phyloP scores from a whole-genome alignment of 768 basidiomycete genomes.

The Lyophyllum semitale region DNA sequence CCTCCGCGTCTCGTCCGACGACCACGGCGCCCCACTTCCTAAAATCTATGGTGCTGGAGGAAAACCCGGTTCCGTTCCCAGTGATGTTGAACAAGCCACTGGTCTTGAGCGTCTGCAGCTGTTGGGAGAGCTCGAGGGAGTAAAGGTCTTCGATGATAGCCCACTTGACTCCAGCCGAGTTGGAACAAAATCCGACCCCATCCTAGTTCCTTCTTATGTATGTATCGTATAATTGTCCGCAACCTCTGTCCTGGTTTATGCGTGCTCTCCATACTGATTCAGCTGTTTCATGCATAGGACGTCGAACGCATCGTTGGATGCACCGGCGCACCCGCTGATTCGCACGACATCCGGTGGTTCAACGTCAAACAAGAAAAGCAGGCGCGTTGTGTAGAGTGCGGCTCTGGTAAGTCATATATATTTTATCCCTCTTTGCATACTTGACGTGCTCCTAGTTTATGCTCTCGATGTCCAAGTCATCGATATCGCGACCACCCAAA shows the following conservation, averaged over 20 bases:
- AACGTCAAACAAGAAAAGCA: conserved; percentile 62
- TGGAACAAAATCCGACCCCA: conserved; percentile 86
- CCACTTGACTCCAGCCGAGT: conserved; percentile 83
- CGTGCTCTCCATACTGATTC: neutral
- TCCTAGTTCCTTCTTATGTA: conserved; percentile 86
- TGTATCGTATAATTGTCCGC: conserved; percentile 29
- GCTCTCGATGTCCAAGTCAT: conserved; percentile 53
- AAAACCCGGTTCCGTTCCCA: conserved; percentile 74
- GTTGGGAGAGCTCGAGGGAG: conserved; percentile 83
- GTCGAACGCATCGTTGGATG: conserved; percentile 87
- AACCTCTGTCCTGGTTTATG: neutral
- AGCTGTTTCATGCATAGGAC: conserved; percentile 50
- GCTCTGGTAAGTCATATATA: conserved; percentile 66
- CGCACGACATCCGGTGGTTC: conserved; percentile 93
- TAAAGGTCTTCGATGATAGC: conserved; percentile 86
- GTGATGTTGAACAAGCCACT: conserved; percentile 88
- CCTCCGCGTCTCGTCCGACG: conserved; percentile 53
- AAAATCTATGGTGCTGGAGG: conserved; percentile 72
- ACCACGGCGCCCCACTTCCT: conserved; percentile 55
- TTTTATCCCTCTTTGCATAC: neutral
- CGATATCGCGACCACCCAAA: conserved; percentile 3
- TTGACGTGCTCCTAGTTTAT: conserved; percentile 52
- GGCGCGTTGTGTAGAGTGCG: conserved; percentile 90
- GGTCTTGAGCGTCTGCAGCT: conserved; percentile 96
- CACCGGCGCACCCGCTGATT: conserved; percentile 93